A percentile compares a stretch with the other conserved stretches of the same genome.
These are phyloP conservation scores for Plasmodium malariae DNA, from an alignment of 169 alveolate genomes.

Conservation along the genomic window DNA sequence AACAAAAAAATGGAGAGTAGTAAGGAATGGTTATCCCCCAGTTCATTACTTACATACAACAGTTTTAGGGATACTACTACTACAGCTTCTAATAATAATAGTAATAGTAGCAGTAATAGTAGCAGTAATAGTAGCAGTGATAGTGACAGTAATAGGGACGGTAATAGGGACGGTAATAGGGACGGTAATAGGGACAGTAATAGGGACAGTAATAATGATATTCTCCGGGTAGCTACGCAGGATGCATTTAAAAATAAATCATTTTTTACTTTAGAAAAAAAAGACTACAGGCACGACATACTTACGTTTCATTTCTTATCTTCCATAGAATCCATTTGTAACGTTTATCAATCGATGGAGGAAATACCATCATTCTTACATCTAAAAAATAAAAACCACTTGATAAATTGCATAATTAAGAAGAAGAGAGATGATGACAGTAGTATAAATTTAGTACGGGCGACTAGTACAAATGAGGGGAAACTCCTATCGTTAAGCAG, in stretches of 20 bases:
- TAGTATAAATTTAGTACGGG: too few species aligned
- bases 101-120: neutral
- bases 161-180: neutral
- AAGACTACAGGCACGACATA: slow-evolving; percentile 13
- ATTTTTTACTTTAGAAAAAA: slow-evolving; percentile 43
- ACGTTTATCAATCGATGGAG: slow-evolving; percentile 25
- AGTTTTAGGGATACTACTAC: too few species aligned
- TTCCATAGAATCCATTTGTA: slow-evolving; percentile 39
- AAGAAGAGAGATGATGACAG: neutral
- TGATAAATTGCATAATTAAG: neutral
- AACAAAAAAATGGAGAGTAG: too few species aligned
- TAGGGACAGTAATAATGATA: neutral
- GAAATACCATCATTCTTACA: slow-evolving; percentile 73
- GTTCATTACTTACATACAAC: too few species aligned
- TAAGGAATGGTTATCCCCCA: too few species aligned
- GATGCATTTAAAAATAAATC: slow-evolving; percentile 12
- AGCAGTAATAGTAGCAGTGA: neutral
- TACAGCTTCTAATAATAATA: too few species aligned
- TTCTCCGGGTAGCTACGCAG: neutral
- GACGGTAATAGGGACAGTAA: neutral
- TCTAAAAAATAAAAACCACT: slow-evolving; percentile 10
- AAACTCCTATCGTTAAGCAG: too few species aligned
- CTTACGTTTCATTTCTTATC: slow-evolving; percentile 41
- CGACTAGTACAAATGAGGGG: too few species aligned
- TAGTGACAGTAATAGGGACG: neutral